Evolutionary conservation across 352 stramenopile genomes (phyloP), one percentile per base, ranked within the genome.

Genomic region (Phytophthora capsici): DNA sequence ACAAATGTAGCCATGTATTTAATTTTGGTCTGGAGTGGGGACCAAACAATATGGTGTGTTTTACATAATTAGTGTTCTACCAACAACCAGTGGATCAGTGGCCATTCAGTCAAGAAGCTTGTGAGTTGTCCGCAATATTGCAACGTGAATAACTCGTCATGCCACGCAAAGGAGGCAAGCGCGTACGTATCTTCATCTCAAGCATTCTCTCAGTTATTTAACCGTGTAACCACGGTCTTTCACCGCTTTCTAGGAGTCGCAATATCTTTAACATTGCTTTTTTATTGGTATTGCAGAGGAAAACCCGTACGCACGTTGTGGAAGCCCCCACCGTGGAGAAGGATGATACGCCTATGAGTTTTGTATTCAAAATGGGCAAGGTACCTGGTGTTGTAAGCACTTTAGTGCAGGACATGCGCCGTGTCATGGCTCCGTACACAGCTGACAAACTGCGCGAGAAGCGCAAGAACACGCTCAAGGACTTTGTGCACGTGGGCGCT

Each of bases 401-500:
- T 45, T 69, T 99, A 25, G 91, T 98, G 36, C 67, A 91, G 49
- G 95, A 99, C 59, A 80, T 98, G 70, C 87, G 96, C n/a, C 84
- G 92, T 53, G 78, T 98, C 1, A 98, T 99, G 96, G 80, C 93
- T 26, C 95, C 96, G 10, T 96, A 98, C 77, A 99, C 96, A 20
- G 96, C 96, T 16, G 74, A 96, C 41, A 95, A 97, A 50, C 86
- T 99, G 50, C 79, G 83, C 26, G 93, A 98, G 78, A 93, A 96
- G 60, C 85, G 89, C 26, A 91, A 94, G 62, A 97, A 95, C 68
- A 95, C 93, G 54, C 78, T 98, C 57, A 97, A 98, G 70, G 93
- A 98, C 67, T 98, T 96, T 76, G 80, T 96, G 38, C 73, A 84
- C 22, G 87, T 99, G 14, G 95, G 91, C 20, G 80, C 88, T 6